Base-by-base conservation (phyloP, 768 basidiomycete genomes). In the Russula emetica region DNA sequence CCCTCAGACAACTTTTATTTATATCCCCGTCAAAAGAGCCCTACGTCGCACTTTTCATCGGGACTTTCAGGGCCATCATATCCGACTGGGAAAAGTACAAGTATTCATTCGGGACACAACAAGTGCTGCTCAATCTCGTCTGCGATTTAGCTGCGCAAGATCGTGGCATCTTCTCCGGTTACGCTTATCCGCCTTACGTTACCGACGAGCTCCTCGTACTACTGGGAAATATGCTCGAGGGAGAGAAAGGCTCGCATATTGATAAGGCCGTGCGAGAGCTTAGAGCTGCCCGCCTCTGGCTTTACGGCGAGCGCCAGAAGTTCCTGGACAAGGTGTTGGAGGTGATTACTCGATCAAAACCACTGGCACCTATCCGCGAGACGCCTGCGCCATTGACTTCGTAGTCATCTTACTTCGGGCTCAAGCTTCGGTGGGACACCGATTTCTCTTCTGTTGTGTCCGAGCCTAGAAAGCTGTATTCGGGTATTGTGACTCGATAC, bases 91-190 rank as follows among this genome's bases (percentile, higher is more conserved):
- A 13, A 11, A 8, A n/a, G 2, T 28, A 26, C 49, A 58, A 63
- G 18, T 26, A 63, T 4, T 58, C 47, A 0, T 13, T 42, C 8
- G 66, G 61, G 38, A 63, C 62, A 24, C 66, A 63, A 26, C 26
- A 70, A 61, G 1, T 69, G 69, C 4, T 66, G 61, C 7, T 74
- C 66, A n/a, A 74, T 74, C 18, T 66, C 69, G 54, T 69, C 56
- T 8, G 74, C 71, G 36, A 70, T 42, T 5, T 54, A 5, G 53
- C n/a, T 14, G n/a, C n/a, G 11, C 20, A 22, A 34, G 53, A 22
- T 6, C 32, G 20, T n/a, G 54, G 54, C 18, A 22, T 54, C 16
- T 36, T 61, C 47, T 61, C 53, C 24, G 11, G 32, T 16, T 42
- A 28, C n/a, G 9, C 22, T 5, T 56, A 47, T 20, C 54, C 61